phyloP scores from a whole-genome alignment of 2,329 filamentous ascomycete genomes.

The Cordyceps farinosa region DNA sequence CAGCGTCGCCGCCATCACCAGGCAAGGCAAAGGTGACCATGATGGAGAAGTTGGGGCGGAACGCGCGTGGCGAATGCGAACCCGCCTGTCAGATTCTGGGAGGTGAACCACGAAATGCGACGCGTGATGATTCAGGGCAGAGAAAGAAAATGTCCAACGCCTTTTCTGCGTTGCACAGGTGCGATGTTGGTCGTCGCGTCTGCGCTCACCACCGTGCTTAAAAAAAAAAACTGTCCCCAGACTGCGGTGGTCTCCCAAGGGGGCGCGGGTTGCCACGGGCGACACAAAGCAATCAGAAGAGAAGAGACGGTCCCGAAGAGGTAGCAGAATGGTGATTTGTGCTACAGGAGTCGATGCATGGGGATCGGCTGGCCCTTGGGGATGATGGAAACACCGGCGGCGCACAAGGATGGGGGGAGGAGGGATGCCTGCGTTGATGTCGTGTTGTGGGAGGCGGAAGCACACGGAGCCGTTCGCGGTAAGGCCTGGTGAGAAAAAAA shows the following conservation, averaged over 20 bases:
- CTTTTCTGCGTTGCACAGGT: not conserved
- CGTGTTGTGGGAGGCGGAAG: constrained; percentile 14
- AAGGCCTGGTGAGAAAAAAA: constrained; percentile 6
- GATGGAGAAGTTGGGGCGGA: not conserved
- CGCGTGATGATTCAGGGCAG: not conserved
- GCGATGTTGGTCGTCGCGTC: constrained; percentile 1
- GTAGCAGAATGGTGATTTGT: not conserved
- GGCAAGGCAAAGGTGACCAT: constrained; percentile 41
- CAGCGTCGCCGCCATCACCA: constrained; percentile 32
- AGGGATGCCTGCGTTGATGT: not conserved
- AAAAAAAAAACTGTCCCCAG: constrained; percentile 3
- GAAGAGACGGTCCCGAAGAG: not conserved
- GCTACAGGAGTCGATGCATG: constrained; percentile 15
- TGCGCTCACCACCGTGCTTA: not conserved
- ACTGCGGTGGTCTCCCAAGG: not conserved
- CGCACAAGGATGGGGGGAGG: constrained; percentile 1
- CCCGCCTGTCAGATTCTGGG: not conserved
- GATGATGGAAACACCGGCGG: constrained; percentile 9
- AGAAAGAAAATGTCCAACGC: not conserved
- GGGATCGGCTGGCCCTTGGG: not conserved
- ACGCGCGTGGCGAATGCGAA: not conserved
- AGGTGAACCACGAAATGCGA: not conserved
- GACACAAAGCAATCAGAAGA: not conserved
- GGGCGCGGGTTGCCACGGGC: constrained; percentile 7
- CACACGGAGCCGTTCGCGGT: constrained; percentile 2